Evolutionary conservation across 805 yeast genomes (phyloP).

Genomic region (Teunomyces lycoperdinae): DNA sequence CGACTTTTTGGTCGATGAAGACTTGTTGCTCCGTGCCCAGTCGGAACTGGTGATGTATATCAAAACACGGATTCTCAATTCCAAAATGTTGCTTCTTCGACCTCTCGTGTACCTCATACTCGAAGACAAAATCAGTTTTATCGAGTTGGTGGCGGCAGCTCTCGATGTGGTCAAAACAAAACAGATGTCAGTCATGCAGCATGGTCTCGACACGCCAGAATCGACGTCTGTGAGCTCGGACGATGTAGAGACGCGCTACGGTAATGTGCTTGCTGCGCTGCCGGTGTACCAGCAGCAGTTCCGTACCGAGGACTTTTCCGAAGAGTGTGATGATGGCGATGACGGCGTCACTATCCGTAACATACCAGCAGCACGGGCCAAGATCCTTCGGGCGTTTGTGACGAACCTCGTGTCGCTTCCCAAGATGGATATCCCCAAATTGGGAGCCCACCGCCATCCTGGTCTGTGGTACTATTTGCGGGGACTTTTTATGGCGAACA

Average conservation of each 20-base stretch:
- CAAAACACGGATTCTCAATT: constrained; percentile 33
- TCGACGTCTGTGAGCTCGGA: not conserved
- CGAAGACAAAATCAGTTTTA: constrained; percentile 25
- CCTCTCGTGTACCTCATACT: constrained; percentile 33
- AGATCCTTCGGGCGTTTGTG: constrained; percentile 26
- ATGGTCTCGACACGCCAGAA: not conserved
- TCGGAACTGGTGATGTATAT: constrained; percentile 38
- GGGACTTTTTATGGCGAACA: constrained; percentile 29
- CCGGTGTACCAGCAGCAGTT: constrained; percentile 23
- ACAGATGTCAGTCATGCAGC: not conserved
- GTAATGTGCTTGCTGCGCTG: constrained; percentile 24
- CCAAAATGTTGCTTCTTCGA: constrained; percentile 31
- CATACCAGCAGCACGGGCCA: constrained; percentile 20
- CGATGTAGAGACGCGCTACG: constrained; percentile 16
- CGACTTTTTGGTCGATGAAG: constrained; percentile 34
- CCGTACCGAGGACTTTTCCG: constrained; percentile 32
- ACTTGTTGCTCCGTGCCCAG: constrained; percentile 30
- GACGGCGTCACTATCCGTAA: constrained; percentile 17
- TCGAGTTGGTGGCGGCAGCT: constrained; percentile 27
- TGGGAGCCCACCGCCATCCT: constrained; percentile 38
- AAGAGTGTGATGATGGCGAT: constrained; percentile 17
- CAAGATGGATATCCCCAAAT: constrained; percentile 32
- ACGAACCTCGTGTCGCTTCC: constrained; percentile 28
- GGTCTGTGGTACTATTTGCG: constrained; percentile 40
- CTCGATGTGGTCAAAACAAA: constrained; percentile 13